Evolutionary conservation across 2,329 filamentous ascomycete species (phyloP), one percentile per base, ranked within the genome.

Genomic region (Claviceps capensis): DNA sequence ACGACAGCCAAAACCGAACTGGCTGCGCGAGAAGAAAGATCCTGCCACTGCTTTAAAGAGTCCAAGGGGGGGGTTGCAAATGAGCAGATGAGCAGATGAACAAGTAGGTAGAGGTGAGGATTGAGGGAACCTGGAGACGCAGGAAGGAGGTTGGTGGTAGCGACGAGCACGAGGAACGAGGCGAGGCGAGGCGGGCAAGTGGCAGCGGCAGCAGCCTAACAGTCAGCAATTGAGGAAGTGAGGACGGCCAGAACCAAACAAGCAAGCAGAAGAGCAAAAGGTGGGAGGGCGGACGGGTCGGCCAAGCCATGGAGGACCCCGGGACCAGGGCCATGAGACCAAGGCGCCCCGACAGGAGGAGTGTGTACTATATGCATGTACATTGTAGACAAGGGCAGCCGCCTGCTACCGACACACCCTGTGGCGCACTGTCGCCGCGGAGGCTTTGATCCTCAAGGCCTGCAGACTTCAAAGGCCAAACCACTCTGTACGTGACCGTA

Each of bases 111-210:
- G 53, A 42, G 51, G 47, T 50, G 47, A 49, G 53, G 48, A 41
- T 46, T 50, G 44, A 30, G 48, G 48, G 45, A 52, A 43, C 17
- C 40, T 30, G 44, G 30, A 9, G 30, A 34, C 9, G 47, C 51
- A 50, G 50, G 51, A 44, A 49, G 53, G 43, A 52, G 51, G 47
- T 48, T 50, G 47, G 52, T 51, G 51, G 17, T 23, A 41, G 51
- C 42, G 51, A 50, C 47, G 22, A 52, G 51, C 46, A 46, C 19
- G 40, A 49, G 40, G 47, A 48, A 34, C 17, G 34, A 23, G 19
- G 23, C 16, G 44, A 46, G 44, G 44, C 30, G 26, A 44, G 42
- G 42, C 22, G 19, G 14, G 45, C 30, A 30, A 30, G 37, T 19
- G 14, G 22, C 47, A 19, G 36, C 47, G 9, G 52, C 47, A 47